Evolutionary conservation across 441 rosid species (phyloP), one percentile per base, ranked within the genome.

Genomic region (Aquilaria agallochum): DNA sequence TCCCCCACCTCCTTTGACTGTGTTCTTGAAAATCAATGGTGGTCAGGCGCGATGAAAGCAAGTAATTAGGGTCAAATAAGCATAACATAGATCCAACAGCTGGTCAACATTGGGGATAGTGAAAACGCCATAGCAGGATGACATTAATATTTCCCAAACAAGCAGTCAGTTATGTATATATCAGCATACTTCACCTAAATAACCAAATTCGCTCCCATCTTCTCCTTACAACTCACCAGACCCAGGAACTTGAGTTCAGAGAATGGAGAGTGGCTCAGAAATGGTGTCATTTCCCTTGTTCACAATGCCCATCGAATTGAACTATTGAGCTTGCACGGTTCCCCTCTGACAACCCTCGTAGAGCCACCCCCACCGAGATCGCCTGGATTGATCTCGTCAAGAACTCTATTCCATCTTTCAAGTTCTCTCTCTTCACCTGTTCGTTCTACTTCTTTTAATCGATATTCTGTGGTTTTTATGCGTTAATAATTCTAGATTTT

Each of bases 341-440:
- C 76, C 99, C 96, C 8, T 87, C 86, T 44, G 97, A 94, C 72
- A 80, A 89, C 76, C 94, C 92, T 13, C 72, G 72, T 69, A 89
- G 70, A 55, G 72, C 97, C n/a, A 95, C 99, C 12, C 91, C 92
- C 27, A 83, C 92, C 30, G 99, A 91, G 83, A 74, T 84, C 72
- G 78, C 93, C 50, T 94, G 97, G 99, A 76, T 94, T 78, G 74
- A 91, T 53, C 91, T 95, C 82, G 87, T 95, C 77, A 69, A 66
- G 86, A 91, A 83, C 71, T 84, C 97, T 56, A 84, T 95, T 64
- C 84, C 96, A 42, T 95, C 99, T 66, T 95, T 91, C 92, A 91
- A 84, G 98, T 90, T 40, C 45, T 40, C 7, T 8, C 42, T 36
- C 42, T 36, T 36, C 7, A 5, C 6, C 20, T 20, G 20, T 20